phyloP scores from a whole-genome alignment of 768 basidiomycete genomes.

The Hirschioporus abietinus region DNA sequence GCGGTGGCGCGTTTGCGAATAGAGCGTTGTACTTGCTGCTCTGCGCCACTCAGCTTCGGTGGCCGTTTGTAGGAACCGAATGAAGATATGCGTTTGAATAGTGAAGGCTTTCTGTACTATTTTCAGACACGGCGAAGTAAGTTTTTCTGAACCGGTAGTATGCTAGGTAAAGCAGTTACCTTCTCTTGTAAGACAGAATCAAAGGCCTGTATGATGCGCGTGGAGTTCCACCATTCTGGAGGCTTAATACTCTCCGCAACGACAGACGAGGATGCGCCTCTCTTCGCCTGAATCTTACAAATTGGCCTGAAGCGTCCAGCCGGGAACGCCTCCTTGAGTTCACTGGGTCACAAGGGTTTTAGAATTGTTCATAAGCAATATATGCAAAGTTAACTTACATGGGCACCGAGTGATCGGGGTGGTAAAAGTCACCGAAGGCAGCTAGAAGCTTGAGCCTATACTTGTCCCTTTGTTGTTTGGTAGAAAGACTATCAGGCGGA shows the following conservation, averaged over 20 bases:
- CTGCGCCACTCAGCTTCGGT: slow-evolving; percentile 70
- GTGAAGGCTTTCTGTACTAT: slow-evolving; percentile 83
- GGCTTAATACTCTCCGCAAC: slow-evolving; percentile 88
- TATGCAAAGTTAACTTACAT: slow-evolving; percentile 34
- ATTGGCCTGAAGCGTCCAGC: slow-evolving; percentile 87
- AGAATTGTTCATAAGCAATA: neutral
- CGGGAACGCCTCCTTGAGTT: slow-evolving; percentile 94
- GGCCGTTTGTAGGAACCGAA: slow-evolving; percentile 67
- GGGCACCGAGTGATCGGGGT: slow-evolving; percentile 82
- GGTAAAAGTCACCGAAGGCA: slow-evolving; percentile 83
- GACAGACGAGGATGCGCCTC: slow-evolving; percentile 70
- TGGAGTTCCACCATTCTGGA: slow-evolving; percentile 94
- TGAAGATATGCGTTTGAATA: slow-evolving; percentile 78
- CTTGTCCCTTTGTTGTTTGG: slow-evolving; percentile 75
- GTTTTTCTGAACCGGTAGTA: neutral
- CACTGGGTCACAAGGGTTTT: slow-evolving; percentile 38
- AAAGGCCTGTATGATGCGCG: slow-evolving; percentile 85
- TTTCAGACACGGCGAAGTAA: neutral
- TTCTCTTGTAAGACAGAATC: slow-evolving; percentile 83
- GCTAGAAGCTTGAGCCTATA: slow-evolving; percentile 67
- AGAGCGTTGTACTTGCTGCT: slow-evolving; percentile 80
- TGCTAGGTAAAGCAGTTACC: slow-evolving; percentile 32
- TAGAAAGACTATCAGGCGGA: slow-evolving; percentile 66
- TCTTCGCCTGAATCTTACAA: slow-evolving; percentile 85
- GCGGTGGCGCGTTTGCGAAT: slow-evolving; percentile 93